A percentile compares a stretch with the other conserved stretches of the same genome.
Conservation (phyloP, 129 eudicot genomes). For the Flaveria sonorensis region DNA sequence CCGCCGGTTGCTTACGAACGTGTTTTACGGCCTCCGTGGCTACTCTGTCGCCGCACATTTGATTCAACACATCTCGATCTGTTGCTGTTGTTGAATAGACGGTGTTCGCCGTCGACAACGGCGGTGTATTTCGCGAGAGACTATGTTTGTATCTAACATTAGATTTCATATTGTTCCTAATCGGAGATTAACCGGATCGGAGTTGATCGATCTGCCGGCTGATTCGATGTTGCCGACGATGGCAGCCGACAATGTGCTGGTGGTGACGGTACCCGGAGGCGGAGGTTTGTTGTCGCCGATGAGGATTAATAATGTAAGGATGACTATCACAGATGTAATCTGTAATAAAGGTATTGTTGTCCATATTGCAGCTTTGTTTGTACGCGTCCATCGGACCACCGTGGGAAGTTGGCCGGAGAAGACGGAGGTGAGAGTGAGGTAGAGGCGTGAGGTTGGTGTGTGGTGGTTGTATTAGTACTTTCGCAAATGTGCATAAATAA, state of each 20-base stretch:
- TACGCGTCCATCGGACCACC: too few species aligned
- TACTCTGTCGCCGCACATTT: constrained; percentile 65
- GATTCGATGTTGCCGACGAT: constrained; percentile 51
- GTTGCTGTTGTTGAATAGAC: constrained; percentile 46
- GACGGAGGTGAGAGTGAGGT: too few species aligned
- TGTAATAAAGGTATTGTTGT: too few species aligned
- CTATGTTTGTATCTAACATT: constrained; percentile 47
- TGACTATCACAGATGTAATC: too few species aligned
- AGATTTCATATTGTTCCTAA: constrained; percentile 69
- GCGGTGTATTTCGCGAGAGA: constrained; percentile 52
- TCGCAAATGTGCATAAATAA: too few species aligned
- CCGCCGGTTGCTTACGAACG: too few species aligned
- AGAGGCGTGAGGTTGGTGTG: too few species aligned
- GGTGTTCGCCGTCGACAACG: constrained; percentile 63
- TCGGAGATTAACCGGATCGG: constrained; percentile 45
- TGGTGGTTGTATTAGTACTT: too few species aligned
- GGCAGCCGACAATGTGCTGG: constrained; percentile 46
- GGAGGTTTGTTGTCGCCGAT: constrained; percentile 57
- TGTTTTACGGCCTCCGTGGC: constrained; percentile 51
- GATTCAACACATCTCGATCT: constrained; percentile 44
- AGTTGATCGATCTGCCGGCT: constrained; percentile 40
- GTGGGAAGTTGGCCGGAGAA: too few species aligned
- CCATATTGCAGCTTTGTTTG: too few species aligned
- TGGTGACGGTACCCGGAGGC: constrained; percentile 69
- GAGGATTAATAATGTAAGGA: constrained; percentile 74